These are phyloP conservation scores for Limtongia smithiae DNA, from an alignment of 805 yeast genomes.

Conservation along the genomic window DNA sequence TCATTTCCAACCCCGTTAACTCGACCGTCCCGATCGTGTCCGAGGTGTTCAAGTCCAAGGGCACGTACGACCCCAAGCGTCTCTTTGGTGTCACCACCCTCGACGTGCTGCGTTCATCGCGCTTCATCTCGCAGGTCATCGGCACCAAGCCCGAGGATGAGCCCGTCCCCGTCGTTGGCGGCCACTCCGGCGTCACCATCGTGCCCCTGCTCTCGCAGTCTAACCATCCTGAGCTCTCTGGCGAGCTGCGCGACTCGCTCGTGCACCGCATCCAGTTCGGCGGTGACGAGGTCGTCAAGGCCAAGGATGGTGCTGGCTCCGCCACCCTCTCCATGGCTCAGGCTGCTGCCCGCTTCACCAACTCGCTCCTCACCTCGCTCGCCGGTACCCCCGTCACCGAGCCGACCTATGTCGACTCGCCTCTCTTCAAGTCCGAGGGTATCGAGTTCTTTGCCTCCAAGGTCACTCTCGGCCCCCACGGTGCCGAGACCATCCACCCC, in stretches of 20 bases:
- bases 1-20: slow-evolving; percentile 95
- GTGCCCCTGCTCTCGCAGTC: slow-evolving; percentile 89
- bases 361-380: slow-evolving; percentile 44
- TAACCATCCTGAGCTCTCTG: slow-evolving; percentile 53
- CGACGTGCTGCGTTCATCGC: slow-evolving; percentile 84
- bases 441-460: slow-evolving; percentile 94
- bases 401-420: slow-evolving; percentile 60
- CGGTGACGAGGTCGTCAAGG: slow-evolving; percentile 93
- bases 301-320: slow-evolving; percentile 91
- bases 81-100: slow-evolving; percentile 95
- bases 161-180: slow-evolving; percentile 86
- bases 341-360: slow-evolving; percentile 64
- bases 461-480: slow-evolving; percentile 83
- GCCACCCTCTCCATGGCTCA: slow-evolving; percentile 87
- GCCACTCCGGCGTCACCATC: slow-evolving; percentile 95
- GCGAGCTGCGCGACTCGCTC: slow-evolving; percentile 62
- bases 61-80: slow-evolving; percentile 86
- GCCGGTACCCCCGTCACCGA: slow-evolving; percentile 50
- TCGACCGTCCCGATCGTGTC: slow-evolving; percentile 96
- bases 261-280: slow-evolving; percentile 91
- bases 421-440: slow-evolving; percentile 81
- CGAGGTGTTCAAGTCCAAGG: slow-evolving; percentile 80
- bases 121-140: slow-evolving; percentile 71
- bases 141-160: slow-evolving; percentile 73
- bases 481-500: slow-evolving; percentile 61